Evolutionary conservation across 2,329 filamentous ascomycete genomes (phyloP).

Genomic region (Chlorencoelia australis): DNA sequence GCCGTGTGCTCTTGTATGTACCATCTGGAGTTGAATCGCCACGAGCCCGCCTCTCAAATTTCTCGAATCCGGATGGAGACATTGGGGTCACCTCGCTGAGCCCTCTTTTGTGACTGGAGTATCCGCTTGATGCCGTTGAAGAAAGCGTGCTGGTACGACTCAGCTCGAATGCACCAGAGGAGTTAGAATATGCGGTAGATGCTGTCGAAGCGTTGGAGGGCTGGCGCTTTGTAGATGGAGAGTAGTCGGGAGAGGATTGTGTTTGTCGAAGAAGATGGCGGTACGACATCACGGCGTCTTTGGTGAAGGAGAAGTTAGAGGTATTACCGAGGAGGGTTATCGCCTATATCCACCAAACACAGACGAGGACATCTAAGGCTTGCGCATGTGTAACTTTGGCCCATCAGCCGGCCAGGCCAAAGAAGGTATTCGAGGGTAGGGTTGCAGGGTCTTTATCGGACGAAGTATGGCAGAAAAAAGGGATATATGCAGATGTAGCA

Average conservation of each 20-base stretch:
- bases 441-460: too few species aligned
- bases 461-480: too few species aligned
- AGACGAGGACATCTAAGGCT: too few species aligned
- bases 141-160: conserved; percentile 61
- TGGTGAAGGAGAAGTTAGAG: too few species aligned
- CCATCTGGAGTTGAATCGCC: conserved; percentile 43
- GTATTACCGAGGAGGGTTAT: too few species aligned
- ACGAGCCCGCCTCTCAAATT: conserved; percentile 32
- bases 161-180: conserved; percentile 38
- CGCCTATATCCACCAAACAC: too few species aligned
- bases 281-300: conserved; percentile 45
- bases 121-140: conserved; percentile 58
- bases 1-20: conserved; percentile 62
- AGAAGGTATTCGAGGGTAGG: too few species aligned
- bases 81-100: conserved; percentile 60
- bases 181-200: conserved; percentile 56
- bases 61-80: conserved; percentile 38
- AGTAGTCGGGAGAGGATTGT: conserved; percentile 39
- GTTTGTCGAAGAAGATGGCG: conserved; percentile 50
- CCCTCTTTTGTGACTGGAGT: conserved; percentile 58
- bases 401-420: too few species aligned
- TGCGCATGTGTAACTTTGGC: too few species aligned
- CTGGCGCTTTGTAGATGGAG: conserved; percentile 40
- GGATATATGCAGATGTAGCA: too few species aligned
- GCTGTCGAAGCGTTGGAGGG: conserved; percentile 61